phyloP scores from a whole-genome alignment of 179 eudicot genomes.

The Corrigiola litoralis region DNA sequence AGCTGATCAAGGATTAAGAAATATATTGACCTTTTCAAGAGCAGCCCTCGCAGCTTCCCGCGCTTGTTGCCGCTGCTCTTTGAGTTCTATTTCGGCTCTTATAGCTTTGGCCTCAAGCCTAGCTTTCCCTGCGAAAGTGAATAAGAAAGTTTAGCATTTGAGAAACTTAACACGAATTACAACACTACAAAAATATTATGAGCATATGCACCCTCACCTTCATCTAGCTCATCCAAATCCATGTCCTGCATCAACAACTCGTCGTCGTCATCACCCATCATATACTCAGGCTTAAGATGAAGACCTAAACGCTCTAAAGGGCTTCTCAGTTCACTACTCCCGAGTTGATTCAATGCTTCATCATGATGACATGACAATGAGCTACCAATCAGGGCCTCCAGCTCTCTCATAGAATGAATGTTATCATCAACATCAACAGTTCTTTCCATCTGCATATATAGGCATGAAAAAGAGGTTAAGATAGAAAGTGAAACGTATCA shows the following conservation, averaged over 20 bases:
- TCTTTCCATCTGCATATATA: slow-evolving; percentile 69
- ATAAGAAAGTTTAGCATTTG: no score
- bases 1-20: slow-evolving; percentile 10
- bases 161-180: no score
- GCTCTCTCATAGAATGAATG: slow-evolving; percentile 34
- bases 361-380: slow-evolving; percentile 4
- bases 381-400: slow-evolving; percentile 39
- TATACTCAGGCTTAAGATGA: slow-evolving; percentile 43
- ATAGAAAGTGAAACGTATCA: background rate
- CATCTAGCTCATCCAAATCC: slow-evolving; percentile 44
- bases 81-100: slow-evolving; percentile 38
- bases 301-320: slow-evolving; percentile 58
- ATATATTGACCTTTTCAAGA: slow-evolving; percentile 47
- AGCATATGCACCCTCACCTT: slow-evolving; percentile 43
- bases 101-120: slow-evolving; percentile 62
- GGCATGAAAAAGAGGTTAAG: background rate
- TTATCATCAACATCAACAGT: slow-evolving; percentile 56
- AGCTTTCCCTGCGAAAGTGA: slow-evolving; percentile 45
- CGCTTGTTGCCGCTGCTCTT: slow-evolving; percentile 45
- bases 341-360: slow-evolving; percentile 12
- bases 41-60: slow-evolving; percentile 64
- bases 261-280: slow-evolving; percentile 31
- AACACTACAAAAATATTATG: background rate
- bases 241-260: slow-evolving; percentile 7
- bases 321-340: slow-evolving; percentile 23